Base-by-base conservation (phyloP, 2,329 filamentous ascomycete genomes). In the Epichloe aotearoae region DNA sequence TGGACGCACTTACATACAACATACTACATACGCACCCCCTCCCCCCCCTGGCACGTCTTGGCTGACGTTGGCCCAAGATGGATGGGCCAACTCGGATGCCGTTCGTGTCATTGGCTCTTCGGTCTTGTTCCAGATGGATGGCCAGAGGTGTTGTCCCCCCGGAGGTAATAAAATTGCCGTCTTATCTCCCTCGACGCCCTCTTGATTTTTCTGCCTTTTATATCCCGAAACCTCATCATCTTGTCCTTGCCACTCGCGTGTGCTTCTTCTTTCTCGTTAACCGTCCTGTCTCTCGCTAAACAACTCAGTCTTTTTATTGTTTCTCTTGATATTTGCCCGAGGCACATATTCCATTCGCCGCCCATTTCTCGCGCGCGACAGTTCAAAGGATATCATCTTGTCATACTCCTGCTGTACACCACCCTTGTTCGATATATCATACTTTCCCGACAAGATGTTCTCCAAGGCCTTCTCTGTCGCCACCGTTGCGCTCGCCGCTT, bases 401-500 rank as follows among this genome's bases (percentile, higher is more conserved):
- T 38, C 36, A 14, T 14, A 38, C 36, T 10, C 8, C 30, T 30
- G 8, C 30, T 30, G 30, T 30, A 30, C 30, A 30, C 30, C 30
- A 30, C 26, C 3, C 8, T 30, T 11, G 30, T 30, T 30, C 30
- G 20, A 19, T 3, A 11, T 37, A 36, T 34, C 33, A 11, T 37
- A n/a, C 19, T 17, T 19, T 19, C 34, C 40, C 49, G 36, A 49
- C 53, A 61, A 52, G 53, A 69, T 69, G 67, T 61, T 76, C 55
- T 64, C 70, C 65, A 76, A 73, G 62, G 47, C 72, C 49, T 53
- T 76, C 53, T 67, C 70, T 50, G 59, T 68, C 53, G 67, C 73
- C 49, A 66, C 70, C 37, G 62, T 76, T 68, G 69, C 71, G 55
- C 66, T 80, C 14, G 71, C 74, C 57, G 69, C 75, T 54, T 69